phyloP scores from a whole-genome alignment of 2,329 filamentous ascomycete genomes.

The Nothomitra cinnamomea region DNA sequence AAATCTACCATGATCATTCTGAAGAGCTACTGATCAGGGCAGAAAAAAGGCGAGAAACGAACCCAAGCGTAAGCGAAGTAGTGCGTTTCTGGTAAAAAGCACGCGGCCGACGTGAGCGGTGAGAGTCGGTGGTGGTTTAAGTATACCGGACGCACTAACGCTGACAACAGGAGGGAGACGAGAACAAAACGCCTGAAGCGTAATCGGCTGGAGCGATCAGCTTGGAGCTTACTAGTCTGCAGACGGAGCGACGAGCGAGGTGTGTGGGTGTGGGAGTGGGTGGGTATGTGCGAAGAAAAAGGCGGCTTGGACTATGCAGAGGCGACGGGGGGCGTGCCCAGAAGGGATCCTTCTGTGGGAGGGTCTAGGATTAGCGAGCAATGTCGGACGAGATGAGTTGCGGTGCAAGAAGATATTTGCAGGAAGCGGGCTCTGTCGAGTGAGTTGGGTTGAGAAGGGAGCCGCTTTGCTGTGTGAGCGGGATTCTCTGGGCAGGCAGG shows the following conservation, averaged over 20 bases:
- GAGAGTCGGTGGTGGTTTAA: background rate
- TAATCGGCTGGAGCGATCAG: background rate
- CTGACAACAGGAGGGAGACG: background rate
- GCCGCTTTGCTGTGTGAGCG: background rate
- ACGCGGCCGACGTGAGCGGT: background rate
- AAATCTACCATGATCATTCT: constrained; percentile 6
- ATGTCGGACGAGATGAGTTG: background rate
- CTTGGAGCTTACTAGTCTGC: background rate
- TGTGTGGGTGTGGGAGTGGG: background rate
- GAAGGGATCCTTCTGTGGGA: background rate
- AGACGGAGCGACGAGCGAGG: background rate
- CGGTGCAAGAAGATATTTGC: background rate
- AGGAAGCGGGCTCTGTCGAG: background rate
- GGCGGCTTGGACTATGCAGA: background rate
- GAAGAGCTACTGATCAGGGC: background rate
- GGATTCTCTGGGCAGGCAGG: background rate
- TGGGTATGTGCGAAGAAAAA: background rate
- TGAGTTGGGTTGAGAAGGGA: background rate
- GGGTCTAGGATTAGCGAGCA: background rate
- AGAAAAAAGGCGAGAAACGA: background rate
- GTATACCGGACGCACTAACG: too few relatives aligned
- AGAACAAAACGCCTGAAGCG: background rate
- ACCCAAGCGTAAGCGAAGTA: background rate
- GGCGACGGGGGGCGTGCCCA: background rate
- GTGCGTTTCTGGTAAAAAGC: background rate